These are phyloP conservation scores for Hansenula sp. DNA, from an alignment of 1,139 yeast species.

Conservation along the genomic window DNA sequence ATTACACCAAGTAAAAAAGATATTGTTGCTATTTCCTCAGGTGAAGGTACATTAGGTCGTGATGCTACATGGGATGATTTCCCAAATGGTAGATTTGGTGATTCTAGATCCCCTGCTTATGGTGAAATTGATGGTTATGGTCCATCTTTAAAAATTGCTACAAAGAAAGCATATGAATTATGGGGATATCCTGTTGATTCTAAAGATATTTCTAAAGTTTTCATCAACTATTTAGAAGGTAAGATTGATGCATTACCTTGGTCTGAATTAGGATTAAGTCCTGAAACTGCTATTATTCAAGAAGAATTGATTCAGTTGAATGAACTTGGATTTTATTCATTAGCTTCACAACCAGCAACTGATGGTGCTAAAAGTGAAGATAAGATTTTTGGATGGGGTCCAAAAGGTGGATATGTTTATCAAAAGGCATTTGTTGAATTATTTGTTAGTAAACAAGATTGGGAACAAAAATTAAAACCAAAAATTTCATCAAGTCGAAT, in stretches of 20 bases:
- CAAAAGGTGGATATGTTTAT: constrained; percentile 80
- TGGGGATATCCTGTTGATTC: constrained; percentile 82
- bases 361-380: constrained; percentile 75
- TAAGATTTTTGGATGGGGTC: constrained; percentile 95
- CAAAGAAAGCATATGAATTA: constrained; percentile 60
- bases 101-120: constrained; percentile 93
- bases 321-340: constrained; percentile 72
- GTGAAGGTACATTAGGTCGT: constrained; percentile 80
- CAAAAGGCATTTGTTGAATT: constrained; percentile 94
- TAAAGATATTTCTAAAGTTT: constrained; percentile 62
- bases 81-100: constrained; percentile 97
- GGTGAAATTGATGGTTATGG: constrained; percentile 99
- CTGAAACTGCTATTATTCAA: constrained; percentile 91
- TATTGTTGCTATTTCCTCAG: constrained; percentile 73
- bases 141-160: constrained; percentile 75
- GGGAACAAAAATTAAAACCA: constrained; percentile 55
- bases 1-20: constrained; percentile 41
- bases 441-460: constrained; percentile 64
- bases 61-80: constrained; percentile 99
- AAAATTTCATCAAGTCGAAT: constrained; percentile 42
- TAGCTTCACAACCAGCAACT: constrained; percentile 94
- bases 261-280: constrained; percentile 79
- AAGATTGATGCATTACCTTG: constrained; percentile 82
- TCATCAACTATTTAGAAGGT: constrained; percentile 70
- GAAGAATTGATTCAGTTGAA: constrained; percentile 82